These are phyloP conservation scores for Paraphaeosphaeria minitans DNA, from an alignment of 2,329 filamentous ascomycete species.

Conservation along the genomic window DNA sequence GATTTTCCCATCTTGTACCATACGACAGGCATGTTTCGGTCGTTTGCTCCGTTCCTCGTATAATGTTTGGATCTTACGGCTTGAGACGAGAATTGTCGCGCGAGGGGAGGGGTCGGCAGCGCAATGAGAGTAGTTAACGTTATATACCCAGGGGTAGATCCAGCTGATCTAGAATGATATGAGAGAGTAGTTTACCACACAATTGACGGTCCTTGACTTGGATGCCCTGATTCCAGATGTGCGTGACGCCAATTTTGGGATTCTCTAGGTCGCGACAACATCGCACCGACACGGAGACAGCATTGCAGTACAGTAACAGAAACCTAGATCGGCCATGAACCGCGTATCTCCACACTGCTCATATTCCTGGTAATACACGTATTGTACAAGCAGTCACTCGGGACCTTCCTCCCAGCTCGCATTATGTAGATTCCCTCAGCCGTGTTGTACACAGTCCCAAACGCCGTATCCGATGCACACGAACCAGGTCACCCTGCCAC, in stretches of 20 bases:
- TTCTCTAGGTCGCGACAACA: not conserved
- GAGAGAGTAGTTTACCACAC: slow-evolving; percentile 12
- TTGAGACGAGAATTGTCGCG: not conserved
- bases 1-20: slow-evolving; percentile 22
- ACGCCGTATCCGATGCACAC: slow-evolving; percentile 7
- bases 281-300: not conserved
- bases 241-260: not conserved
- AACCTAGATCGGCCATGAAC: not conserved
- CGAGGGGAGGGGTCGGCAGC: not conserved
- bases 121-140: slow-evolving; percentile 9
- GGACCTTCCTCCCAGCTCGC: not conserved
- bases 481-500: not conserved
- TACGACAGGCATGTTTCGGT: slow-evolving; percentile 11
- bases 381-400: not conserved
- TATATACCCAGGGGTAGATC: slow-evolving; percentile 7
- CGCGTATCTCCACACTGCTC: not conserved
- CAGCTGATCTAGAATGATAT: slow-evolving; percentile 2
- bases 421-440: not conserved
- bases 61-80: not conserved
- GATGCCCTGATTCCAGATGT: not conserved
- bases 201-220: not conserved
- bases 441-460: slow-evolving; percentile 5
- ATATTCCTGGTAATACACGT: slow-evolving; percentile 1
- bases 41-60: slow-evolving; percentile 12
- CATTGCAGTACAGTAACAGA: not conserved